A percentile compares a stretch with the other conserved stretches of the same genome.
phyloP scores from a whole-genome alignment of 768 basidiomycete species.

The Rhizopogon salebrosus region DNA sequence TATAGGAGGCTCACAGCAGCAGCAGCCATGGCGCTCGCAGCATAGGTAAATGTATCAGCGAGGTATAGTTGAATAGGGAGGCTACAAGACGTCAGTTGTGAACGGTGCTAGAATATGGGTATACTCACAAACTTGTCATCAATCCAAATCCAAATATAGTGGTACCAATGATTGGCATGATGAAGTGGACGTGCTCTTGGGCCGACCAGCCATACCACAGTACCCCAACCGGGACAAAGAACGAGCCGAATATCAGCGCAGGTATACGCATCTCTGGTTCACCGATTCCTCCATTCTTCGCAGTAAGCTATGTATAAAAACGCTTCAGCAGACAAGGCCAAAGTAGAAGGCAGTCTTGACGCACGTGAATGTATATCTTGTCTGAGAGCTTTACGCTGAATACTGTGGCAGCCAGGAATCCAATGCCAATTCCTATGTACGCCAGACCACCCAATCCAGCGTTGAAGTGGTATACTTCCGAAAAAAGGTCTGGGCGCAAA shows the following conservation, averaged over 20 bases:
- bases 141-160: slow-evolving; percentile 57
- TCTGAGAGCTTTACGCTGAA: slow-evolving; percentile 44
- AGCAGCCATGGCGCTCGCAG: slow-evolving; percentile 61
- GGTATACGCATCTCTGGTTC: slow-evolving; percentile 80
- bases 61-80: slow-evolving; percentile 67
- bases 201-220: slow-evolving; percentile 87
- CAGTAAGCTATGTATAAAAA: slow-evolving; percentile 36
- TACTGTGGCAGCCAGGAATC: slow-evolving; percentile 44
- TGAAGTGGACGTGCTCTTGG: slow-evolving; percentile 60
- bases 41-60: slow-evolving; percentile 64
- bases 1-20: slow-evolving; percentile 41
- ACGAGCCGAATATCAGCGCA: slow-evolving; percentile 61
- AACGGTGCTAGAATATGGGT: not conserved
- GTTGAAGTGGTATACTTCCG: slow-evolving; percentile 43
- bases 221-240: slow-evolving; percentile 64
- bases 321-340: not conserved
- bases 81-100: slow-evolving; percentile 26
- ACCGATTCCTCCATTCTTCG: slow-evolving; percentile 53
- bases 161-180: slow-evolving; percentile 66
- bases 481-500: slow-evolving; percentile 35
- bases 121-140: slow-evolving; percentile 54
- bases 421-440: slow-evolving; percentile 51
- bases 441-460: slow-evolving; percentile 48
- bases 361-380: slow-evolving; percentile 43
- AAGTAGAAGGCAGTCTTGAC: slow-evolving; percentile 5